Percentiles rank a stretch among this genome's conserved stretches.
Evolutionary conservation across 768 basidiomycete species (phyloP).

Genomic region (Candolleomyces aberdarensis): DNA sequence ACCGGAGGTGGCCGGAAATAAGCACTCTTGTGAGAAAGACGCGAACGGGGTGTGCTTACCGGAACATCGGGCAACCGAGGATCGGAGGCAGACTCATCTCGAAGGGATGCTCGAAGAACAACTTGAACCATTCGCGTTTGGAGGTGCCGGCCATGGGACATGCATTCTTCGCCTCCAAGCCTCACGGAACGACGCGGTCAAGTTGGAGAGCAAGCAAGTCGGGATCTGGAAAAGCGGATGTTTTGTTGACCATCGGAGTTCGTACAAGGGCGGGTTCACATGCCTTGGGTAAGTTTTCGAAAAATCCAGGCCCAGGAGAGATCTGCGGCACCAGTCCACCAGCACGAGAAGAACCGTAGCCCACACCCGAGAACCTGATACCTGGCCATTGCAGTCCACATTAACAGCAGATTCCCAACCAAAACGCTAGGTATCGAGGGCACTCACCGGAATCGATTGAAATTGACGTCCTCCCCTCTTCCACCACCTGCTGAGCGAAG

Average conservation of each 20-base stretch:
- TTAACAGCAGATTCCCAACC: conserved; percentile 39
- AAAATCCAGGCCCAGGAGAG: conserved; percentile 80
- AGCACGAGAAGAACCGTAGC: conserved; percentile 82
- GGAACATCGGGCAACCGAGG: conserved; percentile 77
- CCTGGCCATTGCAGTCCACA: conserved; percentile 37
- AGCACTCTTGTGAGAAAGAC: not conserved
- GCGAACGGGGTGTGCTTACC: conserved; percentile 36
- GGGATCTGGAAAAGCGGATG: conserved; percentile 45
- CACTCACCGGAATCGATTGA: conserved; percentile 80
- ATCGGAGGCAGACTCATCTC: conserved; percentile 69
- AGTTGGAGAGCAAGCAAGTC: conserved; percentile 80
- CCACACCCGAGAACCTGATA: conserved; percentile 86
- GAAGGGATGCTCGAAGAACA: conserved; percentile 71
- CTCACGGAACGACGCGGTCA: conserved; percentile 79
- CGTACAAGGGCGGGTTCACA: conserved; percentile 7
- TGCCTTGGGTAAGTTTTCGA: conserved; percentile 83
- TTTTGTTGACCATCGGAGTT: not conserved
- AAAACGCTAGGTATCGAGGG: conserved; percentile 77
- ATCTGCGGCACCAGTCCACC: conserved; percentile 82
- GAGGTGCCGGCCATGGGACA: conserved; percentile 61
- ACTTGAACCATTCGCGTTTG: conserved; percentile 70
- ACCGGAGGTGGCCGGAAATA: conserved; percentile 31
- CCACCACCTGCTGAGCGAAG: conserved; percentile 19
- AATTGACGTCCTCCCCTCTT: conserved; percentile 78
- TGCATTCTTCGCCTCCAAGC: conserved; percentile 82